Percentiles rank a stretch among this genome's conserved stretches.
Evolutionary conservation across 108 stramenopile species (phyloP).

Genomic region (Schizochytrium sp.): DNA sequence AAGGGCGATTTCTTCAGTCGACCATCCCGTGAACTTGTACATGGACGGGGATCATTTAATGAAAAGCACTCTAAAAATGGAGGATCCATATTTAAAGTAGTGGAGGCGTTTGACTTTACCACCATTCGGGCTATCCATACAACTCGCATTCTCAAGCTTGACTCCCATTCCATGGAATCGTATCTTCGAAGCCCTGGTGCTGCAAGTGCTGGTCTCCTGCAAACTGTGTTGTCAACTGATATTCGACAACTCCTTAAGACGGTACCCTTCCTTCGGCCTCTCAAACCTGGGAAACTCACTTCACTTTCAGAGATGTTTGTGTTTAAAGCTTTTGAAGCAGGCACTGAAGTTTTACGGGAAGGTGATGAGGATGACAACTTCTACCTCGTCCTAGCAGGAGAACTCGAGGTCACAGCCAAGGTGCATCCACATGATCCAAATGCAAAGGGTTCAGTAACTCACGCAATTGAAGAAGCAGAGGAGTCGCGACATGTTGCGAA

Average conservation of each 20-base stretch:
- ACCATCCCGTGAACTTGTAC: background rate
- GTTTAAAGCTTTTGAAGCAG: conserved; percentile 25
- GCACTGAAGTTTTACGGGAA: background rate
- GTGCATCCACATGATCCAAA: background rate
- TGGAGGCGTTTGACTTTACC: conserved; percentile 45
- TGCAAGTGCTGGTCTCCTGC: background rate
- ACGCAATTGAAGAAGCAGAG: background rate
- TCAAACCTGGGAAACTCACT: background rate
- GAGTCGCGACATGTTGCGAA: too few relatives aligned
- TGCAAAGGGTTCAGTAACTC: background rate
- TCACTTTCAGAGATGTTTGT: conserved; percentile 45
- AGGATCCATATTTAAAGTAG: background rate
- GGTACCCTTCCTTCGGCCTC: background rate
- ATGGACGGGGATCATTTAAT: background rate
- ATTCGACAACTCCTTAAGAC: conserved; percentile 6
- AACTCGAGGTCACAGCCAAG: conserved; percentile 38
- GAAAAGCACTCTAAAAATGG: background rate
- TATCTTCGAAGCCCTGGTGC: background rate
- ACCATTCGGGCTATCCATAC: background rate
- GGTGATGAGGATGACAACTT: conserved; percentile 19
- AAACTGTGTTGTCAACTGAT: conserved; percentile 26
- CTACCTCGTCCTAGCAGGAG: conserved; percentile 16
- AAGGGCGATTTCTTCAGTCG: conserved; percentile 28
- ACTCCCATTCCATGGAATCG: background rate
- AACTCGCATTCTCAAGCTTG: conserved; percentile 26